These are phyloP conservation scores for Ilex asprella DNA, from an alignment of 257 asterid genomes.

Conservation along the genomic window DNA sequence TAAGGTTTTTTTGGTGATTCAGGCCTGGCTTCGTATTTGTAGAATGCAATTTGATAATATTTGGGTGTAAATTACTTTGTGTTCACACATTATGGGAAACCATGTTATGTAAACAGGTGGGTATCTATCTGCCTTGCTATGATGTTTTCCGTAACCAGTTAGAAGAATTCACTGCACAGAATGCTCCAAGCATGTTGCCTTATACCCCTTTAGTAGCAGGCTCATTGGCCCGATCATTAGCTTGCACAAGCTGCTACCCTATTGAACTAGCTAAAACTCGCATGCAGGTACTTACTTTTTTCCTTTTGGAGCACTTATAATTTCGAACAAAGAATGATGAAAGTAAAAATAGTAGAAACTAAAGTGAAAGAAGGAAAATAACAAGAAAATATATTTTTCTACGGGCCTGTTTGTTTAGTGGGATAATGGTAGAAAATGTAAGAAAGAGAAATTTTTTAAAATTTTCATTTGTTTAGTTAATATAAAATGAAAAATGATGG, in stretches of 20 bases:
- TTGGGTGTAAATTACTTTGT: background rate
- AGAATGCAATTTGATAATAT: background rate
- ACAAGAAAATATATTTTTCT: no score
- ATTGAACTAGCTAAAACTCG: conserved; percentile 97
- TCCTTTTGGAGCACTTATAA: background rate
- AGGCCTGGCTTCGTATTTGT: no score
- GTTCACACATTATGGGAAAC: background rate
- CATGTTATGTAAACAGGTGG: conserved; percentile 52
- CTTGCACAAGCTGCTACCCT: conserved; percentile 91
- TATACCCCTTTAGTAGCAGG: conserved; percentile 81
- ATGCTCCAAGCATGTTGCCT: conserved; percentile 53
- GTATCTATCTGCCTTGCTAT: conserved; percentile 84
- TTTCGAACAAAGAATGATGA: background rate
- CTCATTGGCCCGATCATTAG: conserved; percentile 81
- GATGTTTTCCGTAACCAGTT: conserved; percentile 63
- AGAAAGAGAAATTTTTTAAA: no score
- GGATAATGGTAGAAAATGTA: no score
- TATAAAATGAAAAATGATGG: no score
- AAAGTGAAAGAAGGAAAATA: no score
- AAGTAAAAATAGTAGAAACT: no score
- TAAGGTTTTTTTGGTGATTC: conserved; percentile 26
- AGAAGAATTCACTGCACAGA: conserved; percentile 54
- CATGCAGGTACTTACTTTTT: conserved; percentile 63
- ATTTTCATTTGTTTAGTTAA: no score
- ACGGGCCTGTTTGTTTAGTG: no score